Base-by-base conservation (phyloP, 352 stramenopile species). In the Pythium dissimile region DNA sequence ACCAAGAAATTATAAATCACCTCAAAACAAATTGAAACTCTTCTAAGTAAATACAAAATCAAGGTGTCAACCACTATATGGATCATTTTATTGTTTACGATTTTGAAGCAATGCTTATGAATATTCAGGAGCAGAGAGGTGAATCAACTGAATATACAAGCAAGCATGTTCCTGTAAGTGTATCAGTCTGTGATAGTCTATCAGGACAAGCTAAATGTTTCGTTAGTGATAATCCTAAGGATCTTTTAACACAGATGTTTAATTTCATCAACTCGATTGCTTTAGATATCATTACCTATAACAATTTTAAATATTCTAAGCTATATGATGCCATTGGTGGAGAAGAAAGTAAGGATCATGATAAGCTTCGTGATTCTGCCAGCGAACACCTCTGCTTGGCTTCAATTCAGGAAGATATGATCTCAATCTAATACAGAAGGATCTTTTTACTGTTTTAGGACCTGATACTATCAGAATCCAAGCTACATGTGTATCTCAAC, bases 401-500 rank as follows among this genome's bases (percentile, higher is more conserved):
- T 72, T 65, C 45, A 72, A 71, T 27, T 55, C 32, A 12, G 64
- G 52, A 6, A n/a, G 58, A 30, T 73, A 73, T 28, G 66, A 72
- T 58, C 50, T 75, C 5, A 69, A 74, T 44, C 23, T 67, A n/a
- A 71, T 74, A 16, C 69, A 75, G 41, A 69, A 63, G 0, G 53
- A 71, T 42, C 35, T 69, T 1, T 72, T 69, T 24, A 31, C 54
- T 15, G 51, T 64, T 12, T 44, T 67, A 12, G 45, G 49, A 30
- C 35, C 32, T 3, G 37, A 66, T 0, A 64, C 47, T 13, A 62
- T 68, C 30, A 69, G 26, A 75, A 69, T 18, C 63, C 52, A 13
- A 44, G 24, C 15, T 69, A 69, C 43, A 71, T 73, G 68, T 73
- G 68, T 48, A 67, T 76, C 41, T n/a, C 39, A 1, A 69, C 67